A percentile compares a stretch with the other conserved stretches of the same genome.
Conservation (phyloP, 106 monocot genomes). For the Dendrobium officinale region DNA sequence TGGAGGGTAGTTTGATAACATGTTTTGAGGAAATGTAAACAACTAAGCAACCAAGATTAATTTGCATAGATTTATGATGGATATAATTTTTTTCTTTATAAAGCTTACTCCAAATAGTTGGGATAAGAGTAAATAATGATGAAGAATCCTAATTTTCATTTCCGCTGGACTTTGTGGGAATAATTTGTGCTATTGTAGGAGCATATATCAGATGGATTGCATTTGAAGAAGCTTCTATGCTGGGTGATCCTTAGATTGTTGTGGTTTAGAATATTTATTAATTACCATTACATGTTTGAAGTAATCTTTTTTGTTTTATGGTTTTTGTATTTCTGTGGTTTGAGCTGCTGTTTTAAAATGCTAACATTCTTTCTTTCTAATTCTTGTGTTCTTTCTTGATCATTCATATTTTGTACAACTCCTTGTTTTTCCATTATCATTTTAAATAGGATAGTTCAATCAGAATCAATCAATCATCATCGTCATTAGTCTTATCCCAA, state of each 20-base stretch:
- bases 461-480: not conserved
- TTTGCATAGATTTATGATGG: not conserved
- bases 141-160: not conserved
- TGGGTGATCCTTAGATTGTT: not conserved
- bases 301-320: not conserved
- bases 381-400: not conserved
- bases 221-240: not conserved
- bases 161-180: not conserved
- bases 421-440: not conserved
- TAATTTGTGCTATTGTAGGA: not conserved
- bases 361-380: not conserved
- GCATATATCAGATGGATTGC: not conserved
- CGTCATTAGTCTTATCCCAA: not conserved
- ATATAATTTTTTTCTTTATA: not conserved
- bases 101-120: not conserved
- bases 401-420: not conserved
- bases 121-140: not conserved
- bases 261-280: not conserved
- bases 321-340: not conserved
- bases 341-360: not conserved
- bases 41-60: not conserved
- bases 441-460: not conserved
- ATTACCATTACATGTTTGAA: constrained; percentile 1
- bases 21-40: not conserved
- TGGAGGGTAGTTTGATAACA: too few relatives aligned